These are phyloP conservation scores for Metschnikowia arizonensis DNA, from an alignment of 805 yeast species.

Conservation along the genomic window DNA sequence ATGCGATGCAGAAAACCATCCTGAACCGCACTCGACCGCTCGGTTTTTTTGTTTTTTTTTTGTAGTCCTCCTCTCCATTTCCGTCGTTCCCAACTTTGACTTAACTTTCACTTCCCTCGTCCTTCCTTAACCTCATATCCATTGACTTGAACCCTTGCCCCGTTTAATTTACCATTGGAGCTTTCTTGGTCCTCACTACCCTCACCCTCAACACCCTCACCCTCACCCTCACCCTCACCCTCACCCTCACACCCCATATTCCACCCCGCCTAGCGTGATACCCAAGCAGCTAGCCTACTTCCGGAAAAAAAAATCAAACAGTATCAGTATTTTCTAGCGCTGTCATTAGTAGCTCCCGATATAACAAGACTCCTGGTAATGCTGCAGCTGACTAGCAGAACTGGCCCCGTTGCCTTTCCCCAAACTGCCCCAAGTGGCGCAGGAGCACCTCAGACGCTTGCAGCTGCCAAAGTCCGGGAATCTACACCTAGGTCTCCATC, in stretches of 20 bases:
- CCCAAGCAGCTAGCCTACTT: neutral
- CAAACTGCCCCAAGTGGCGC: constrained; percentile 2
- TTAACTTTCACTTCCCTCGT: neutral
- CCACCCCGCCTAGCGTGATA: neutral
- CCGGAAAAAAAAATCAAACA: neutral
- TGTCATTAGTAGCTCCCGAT: neutral
- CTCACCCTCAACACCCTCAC: no score
- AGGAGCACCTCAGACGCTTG: neutral
- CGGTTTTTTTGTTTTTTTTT: constrained; percentile 3
- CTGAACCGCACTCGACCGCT: constrained; percentile 5
- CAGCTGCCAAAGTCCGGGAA: constrained; percentile 1
- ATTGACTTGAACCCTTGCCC: neutral
- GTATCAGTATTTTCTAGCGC: neutral
- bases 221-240: no score
- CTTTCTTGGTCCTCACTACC: neutral
- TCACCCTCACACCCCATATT: neutral
- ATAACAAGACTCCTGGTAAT: neutral
- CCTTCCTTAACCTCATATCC: neutral
- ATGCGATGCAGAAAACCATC: constrained; percentile 7
- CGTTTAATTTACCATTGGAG: neutral
- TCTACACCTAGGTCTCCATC: constrained; percentile 5
- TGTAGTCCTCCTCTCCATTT: neutral
- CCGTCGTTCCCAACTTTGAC: constrained; percentile 1
- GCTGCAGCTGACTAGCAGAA: constrained; percentile 5
- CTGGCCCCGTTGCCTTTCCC: constrained; percentile 4